Evolutionary conservation across 768 basidiomycete species (phyloP).

Genomic region (Suillus hirtellus): DNA sequence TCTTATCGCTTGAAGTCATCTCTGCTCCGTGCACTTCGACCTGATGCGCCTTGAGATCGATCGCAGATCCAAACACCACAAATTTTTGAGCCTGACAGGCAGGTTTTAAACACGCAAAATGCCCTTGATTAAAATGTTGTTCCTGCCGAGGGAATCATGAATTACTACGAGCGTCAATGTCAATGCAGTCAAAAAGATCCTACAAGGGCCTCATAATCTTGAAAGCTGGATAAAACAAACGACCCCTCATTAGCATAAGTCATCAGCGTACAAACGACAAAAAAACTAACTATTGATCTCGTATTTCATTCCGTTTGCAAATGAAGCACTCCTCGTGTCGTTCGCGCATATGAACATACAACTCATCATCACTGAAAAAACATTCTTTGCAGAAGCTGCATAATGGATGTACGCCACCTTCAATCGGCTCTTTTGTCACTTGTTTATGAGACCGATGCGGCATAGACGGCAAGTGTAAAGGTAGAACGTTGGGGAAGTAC

Average conservation of each 20-base stretch:
- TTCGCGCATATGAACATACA: conserved; percentile 93
- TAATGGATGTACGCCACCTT: conserved; percentile 73
- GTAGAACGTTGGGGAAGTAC: conserved; percentile 66
- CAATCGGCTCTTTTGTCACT: conserved; percentile 53
- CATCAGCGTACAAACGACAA: conserved; percentile 6
- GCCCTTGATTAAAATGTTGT: conserved; percentile 70
- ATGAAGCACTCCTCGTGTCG: conserved; percentile 96
- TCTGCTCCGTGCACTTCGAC: conserved; percentile 79
- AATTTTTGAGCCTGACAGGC: conserved; percentile 87
- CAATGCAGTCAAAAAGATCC: conserved; percentile 24
- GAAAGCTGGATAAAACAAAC: conserved; percentile 52
- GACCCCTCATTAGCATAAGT: conserved; percentile 4
- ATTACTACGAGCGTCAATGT: conserved; percentile 9
- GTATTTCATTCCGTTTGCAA: conserved; percentile 79
- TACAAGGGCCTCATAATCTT: conserved; percentile 76
- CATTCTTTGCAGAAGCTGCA: conserved; percentile 93
- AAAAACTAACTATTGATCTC: conserved; percentile 81
- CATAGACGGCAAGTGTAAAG: conserved; percentile 77
- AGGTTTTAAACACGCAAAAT: conserved; percentile 75
- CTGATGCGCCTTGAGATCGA: conserved; percentile 92
- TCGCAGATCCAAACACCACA: conserved; percentile 83
- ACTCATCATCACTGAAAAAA: conserved; percentile 90
- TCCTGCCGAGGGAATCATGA: conserved; percentile 46
- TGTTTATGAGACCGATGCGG: conserved; percentile 42
- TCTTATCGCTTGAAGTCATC: conserved; percentile 69